Conservation (phyloP, 306 rosid species). For the Vigna mungo region DNA sequence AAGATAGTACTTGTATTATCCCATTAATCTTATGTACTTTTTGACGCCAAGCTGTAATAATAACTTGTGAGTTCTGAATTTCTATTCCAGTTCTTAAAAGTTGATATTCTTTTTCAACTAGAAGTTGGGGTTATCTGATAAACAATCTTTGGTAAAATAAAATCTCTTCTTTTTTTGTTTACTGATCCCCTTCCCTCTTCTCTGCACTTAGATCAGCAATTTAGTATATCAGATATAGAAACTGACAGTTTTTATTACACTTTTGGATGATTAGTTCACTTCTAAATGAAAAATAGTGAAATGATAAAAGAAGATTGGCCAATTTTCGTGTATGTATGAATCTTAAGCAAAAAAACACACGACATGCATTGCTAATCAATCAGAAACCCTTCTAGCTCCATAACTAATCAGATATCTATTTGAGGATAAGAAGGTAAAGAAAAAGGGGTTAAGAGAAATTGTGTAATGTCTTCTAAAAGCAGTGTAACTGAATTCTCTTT, state of each 20-base stretch:
- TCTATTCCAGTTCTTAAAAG: not conserved
- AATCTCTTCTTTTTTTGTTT: not conserved
- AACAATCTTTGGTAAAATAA: not conserved
- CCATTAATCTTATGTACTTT: not conserved
- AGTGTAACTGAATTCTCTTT: too few species aligned
- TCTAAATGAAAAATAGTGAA: not conserved
- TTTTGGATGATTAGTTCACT: not conserved
- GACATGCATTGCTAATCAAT: not conserved
- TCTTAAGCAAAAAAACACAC: not conserved
- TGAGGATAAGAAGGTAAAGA: not conserved
- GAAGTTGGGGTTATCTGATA: not conserved
- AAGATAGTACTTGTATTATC: slow-evolving; percentile 13
- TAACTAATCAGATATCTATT: not conserved
- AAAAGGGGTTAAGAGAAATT: not conserved
- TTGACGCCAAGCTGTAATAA: slow-evolving; percentile 8
- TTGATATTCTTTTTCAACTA: not conserved
- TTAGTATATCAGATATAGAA: not conserved
- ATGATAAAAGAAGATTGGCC: not conserved
- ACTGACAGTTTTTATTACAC: not conserved
- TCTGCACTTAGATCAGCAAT: not conserved
- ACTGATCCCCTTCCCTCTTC: not conserved
- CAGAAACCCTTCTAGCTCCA: not conserved
- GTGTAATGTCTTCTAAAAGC: too few species aligned
- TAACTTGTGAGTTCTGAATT: slow-evolving; percentile 15
- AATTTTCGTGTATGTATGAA: not conserved